Base-by-base conservation (phyloP, 1,284 basidiomycete species). In the Marasmius sp. region DNA sequence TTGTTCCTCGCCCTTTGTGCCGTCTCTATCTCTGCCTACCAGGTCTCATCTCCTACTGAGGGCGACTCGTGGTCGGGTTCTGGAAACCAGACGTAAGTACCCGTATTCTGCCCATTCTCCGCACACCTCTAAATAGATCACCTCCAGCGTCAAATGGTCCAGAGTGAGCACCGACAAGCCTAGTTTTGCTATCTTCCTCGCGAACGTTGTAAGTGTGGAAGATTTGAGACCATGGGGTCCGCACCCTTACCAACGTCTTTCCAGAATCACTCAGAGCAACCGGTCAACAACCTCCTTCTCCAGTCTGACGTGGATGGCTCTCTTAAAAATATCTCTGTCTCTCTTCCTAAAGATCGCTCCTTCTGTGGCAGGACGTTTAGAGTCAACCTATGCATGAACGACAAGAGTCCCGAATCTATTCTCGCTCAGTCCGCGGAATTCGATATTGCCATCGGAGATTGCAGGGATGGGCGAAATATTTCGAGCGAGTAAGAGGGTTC, bases 391-490 rank as follows among this genome's bases (percentile, higher is more conserved):
- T 84, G 88, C 65, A 67, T 78, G 68, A 78, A 83, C 65, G 65
- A 78, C 5, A 61, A 80, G 34, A 62, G 83, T 52, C 70, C 81
- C 18, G 72, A 75, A 71, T 72, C 74, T 59, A 84, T 92, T 65
- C 78, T 82, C 58, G 89, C 91, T 51, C 90, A 94, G 75, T 92
- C 87, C 18, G 50, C 54, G 16, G 65, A 81, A 58, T 91, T 90
- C 71, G 70, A 70, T 61, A 87, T 93, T 73, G 77, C 72, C 9
- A 64, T 72, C 11, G 60, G 63, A 18, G 66, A 60, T 33, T 58
- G 34, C 20, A 59, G 6, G n/a, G 41, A 43, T 43, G 12, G 41
- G 41, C 12, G 6, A 43, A 43, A 43, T 43, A n/a, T 43, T 2
- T 27, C 27, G 27, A 27, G 27, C 27, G 27, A 2, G 27, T 27